A percentile compares a stretch with the other conserved stretches of the same genome.
Evolutionary conservation across 1,284 basidiomycete genomes (phyloP).

Genomic region (Ceratobasidium sp.): DNA sequence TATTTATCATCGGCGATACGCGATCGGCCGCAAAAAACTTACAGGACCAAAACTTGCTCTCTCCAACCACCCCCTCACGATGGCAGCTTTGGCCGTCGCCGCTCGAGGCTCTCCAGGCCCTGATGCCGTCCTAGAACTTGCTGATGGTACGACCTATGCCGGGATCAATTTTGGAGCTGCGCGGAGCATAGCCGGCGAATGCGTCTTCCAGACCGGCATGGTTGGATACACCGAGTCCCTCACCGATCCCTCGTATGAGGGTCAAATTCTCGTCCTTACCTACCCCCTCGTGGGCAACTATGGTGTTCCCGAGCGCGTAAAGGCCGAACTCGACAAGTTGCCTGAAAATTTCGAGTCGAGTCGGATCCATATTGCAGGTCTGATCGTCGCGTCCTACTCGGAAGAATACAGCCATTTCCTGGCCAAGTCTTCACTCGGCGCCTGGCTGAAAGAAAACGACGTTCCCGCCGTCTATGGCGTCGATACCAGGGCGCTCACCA

Average conservation of each 20-base stretch:
- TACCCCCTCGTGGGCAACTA: slow-evolving; percentile 99
- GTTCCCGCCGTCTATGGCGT: slow-evolving; percentile 96
- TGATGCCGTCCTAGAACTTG: slow-evolving; percentile 85
- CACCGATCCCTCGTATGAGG: slow-evolving; percentile 98
- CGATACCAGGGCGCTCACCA: slow-evolving; percentile 96
- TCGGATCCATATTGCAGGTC: slow-evolving; percentile 89
- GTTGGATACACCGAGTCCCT: slow-evolving; percentile 98
- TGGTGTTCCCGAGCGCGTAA: slow-evolving; percentile 85
- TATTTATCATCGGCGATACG: background rate
- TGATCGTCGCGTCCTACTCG: slow-evolving; percentile 94
- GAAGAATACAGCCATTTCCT: slow-evolving; percentile 96
- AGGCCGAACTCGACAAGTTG: slow-evolving; percentile 64
- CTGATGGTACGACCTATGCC: slow-evolving; percentile 86
- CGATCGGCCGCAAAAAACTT: background rate
- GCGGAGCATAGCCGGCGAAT: slow-evolving; percentile 95
- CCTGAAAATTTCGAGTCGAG: slow-evolving; percentile 91
- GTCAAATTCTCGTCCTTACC: slow-evolving; percentile 96
- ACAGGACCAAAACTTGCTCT: background rate
- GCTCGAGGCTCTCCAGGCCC: background rate
- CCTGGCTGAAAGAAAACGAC: slow-evolving; percentile 95
- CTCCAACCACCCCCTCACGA: background rate
- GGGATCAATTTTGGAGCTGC: slow-evolving; percentile 95
- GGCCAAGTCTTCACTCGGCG: slow-evolving; percentile 83
- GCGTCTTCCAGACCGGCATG: slow-evolving; percentile 99
- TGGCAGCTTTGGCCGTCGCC: background rate